Percentiles rank a stretch among this genome's conserved stretches.
Evolutionary conservation across 1,284 basidiomycete species (phyloP).

Genomic region (Cutaneotrichosporon sp.): DNA sequence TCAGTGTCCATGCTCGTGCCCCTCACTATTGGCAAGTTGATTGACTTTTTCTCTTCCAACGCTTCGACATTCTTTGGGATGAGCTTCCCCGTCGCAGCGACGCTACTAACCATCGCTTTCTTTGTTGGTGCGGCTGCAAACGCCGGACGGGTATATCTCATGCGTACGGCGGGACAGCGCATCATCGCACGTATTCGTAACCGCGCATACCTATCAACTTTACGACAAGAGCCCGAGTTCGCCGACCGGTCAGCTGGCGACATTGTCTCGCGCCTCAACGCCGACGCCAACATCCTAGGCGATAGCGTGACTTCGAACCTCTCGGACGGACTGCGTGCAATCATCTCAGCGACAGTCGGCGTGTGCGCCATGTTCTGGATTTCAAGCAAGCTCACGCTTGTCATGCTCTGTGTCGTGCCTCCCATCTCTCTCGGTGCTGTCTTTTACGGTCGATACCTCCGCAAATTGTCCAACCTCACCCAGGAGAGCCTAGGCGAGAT

Average conservation of each 20-base stretch:
- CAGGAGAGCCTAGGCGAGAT: conserved; percentile 93
- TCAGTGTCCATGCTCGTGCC: conserved; percentile 85
- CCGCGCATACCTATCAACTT: conserved; percentile 73
- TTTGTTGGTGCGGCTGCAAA: conserved; percentile 84
- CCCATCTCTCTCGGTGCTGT: conserved; percentile 94
- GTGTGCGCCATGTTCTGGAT: conserved; percentile 95
- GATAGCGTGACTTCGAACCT: conserved; percentile 91
- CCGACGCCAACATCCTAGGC: conserved; percentile 91
- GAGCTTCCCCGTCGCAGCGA: conserved; percentile 76
- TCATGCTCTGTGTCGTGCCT: conserved; percentile 93
- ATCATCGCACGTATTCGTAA: conserved; percentile 88
- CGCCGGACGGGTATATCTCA: conserved; percentile 66
- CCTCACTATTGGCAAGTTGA: conserved; percentile 83
- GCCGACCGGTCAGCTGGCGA: conserved; percentile 93
- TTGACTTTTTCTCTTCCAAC: conserved; percentile 81
- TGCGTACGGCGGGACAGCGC: conserved; percentile 84
- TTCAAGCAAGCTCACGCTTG: conserved; percentile 80
- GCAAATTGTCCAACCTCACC: conserved; percentile 83
- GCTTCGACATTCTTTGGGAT: conserved; percentile 73
- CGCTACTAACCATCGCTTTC: conserved; percentile 72
- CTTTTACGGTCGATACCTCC: conserved; percentile 92
- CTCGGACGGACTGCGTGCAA: conserved; percentile 78
- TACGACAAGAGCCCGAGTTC: conserved; percentile 87
- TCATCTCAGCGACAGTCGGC: conserved; percentile 86
- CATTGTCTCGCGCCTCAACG: conserved; percentile 84